Percentiles rank a stretch among this genome's conserved stretches.
phyloP scores from a whole-genome alignment of 495 filamentous ascomycete species.

The Hyaloscypha bicolor region DNA sequence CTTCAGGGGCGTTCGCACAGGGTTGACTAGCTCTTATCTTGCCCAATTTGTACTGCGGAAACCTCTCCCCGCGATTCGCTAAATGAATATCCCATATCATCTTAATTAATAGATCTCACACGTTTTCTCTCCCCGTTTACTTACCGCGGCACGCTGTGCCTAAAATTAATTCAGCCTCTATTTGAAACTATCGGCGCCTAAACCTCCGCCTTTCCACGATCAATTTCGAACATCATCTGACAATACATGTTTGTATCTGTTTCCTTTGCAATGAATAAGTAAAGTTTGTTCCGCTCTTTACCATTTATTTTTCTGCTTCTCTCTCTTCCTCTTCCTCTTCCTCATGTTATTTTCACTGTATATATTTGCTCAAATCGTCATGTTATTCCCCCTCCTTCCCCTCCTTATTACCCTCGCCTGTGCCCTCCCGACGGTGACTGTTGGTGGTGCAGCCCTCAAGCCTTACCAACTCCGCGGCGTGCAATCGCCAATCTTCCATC shows the following conservation, averaged over 20 bases:
- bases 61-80: background rate
- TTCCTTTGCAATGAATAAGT: background rate
- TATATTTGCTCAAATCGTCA: conserved; percentile 5
- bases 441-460: conserved; percentile 29
- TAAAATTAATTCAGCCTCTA: conserved; percentile 28
- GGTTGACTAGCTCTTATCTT: background rate
- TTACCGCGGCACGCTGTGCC: conserved; percentile 7
- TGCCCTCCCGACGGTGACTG: conserved; percentile 6
- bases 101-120: background rate
- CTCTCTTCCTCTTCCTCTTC: background rate
- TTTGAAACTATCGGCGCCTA: conserved; percentile 9
- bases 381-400: conserved; percentile 11
- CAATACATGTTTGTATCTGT: background rate
- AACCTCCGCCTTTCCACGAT: background rate
- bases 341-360: conserved; percentile 6
- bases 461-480: conserved; percentile 48
- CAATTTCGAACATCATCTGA: conserved; percentile 25
- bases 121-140: background rate
- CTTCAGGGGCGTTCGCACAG: background rate
- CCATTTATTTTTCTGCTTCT: background rate
- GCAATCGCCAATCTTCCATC: conserved; percentile 45
- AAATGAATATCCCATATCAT: background rate
- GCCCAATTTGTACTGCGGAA: background rate
- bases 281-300: background rate
- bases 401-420: conserved; percentile 3